Conservation (phyloP, 2,329 filamentous ascomycete species). For the Aaosphaeria arxii region DNA sequence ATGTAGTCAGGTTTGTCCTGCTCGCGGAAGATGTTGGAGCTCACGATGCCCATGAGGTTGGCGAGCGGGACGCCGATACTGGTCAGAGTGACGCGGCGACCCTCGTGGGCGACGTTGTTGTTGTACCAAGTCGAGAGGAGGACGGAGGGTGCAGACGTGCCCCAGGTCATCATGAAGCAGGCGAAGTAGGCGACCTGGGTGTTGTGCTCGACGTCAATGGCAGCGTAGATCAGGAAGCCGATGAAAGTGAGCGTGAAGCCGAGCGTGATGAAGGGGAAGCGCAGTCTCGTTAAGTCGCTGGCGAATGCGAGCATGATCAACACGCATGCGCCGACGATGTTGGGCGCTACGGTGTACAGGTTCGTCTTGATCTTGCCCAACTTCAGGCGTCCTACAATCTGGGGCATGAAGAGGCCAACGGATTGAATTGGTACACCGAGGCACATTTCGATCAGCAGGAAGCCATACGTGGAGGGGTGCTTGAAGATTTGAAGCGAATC, state of each 20-base stretch:
- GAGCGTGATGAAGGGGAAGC: conserved; percentile 71
- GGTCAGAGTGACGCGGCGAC: conserved; percentile 66
- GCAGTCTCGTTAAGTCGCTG: conserved; percentile 63
- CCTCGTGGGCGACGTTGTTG: conserved; percentile 79
- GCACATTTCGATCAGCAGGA: conserved; percentile 57
- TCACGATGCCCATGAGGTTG: conserved; percentile 72
- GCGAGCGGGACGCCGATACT: conserved; percentile 71
- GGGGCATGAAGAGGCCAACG: conserved; percentile 57
- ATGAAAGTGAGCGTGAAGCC: conserved; percentile 72
- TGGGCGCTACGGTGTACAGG: conserved; percentile 78
- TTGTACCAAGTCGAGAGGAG: conserved; percentile 71
- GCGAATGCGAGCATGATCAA: conserved; percentile 69
- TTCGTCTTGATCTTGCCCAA: conserved; percentile 66
- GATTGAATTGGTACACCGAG: conserved; percentile 58
- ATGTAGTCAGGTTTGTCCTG: conserved; percentile 65
- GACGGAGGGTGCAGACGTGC: conserved; percentile 71
- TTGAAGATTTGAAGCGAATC: conserved; percentile 54
- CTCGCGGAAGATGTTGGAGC: conserved; percentile 64
- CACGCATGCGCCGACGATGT: conserved; percentile 70
- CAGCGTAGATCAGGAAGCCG: conserved; percentile 76
- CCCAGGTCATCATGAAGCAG: conserved; percentile 81
- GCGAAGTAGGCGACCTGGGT: conserved; percentile 71
- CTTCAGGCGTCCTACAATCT: conserved; percentile 54
- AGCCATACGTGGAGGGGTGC: conserved; percentile 53
- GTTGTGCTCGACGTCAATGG: conserved; percentile 60